Evolutionary conservation across 768 basidiomycete genomes (phyloP), one percentile per base, ranked within the genome.

Genomic region (Suillus tomentosus): DNA sequence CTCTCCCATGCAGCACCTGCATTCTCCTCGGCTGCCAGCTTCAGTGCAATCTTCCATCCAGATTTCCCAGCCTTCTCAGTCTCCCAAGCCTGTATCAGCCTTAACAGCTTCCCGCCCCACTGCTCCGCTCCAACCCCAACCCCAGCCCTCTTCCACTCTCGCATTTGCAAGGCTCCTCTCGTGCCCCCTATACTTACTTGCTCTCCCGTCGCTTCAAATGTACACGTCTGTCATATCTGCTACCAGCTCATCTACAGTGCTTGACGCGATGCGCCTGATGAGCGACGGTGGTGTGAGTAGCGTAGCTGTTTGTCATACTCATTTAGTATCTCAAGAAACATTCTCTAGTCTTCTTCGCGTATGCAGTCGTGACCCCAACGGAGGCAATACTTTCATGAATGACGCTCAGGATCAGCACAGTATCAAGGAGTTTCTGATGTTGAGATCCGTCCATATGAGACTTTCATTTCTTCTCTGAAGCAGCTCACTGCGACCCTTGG

Each of bases 231-330:
- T 94, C 19, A 79, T 94, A 10, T 84, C 90, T 8, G 78, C 86
- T 5, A 81, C 81, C 5, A 85, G 89, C 51, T 81, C 79, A 17
- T 84, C 85, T 2, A 82, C 83, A 22, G 88, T 93, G 31, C 78
- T 93, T 58, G 89, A 92, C 72, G 91, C 91, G 6, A 94, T 94
- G 92, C 85, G 81, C 65, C 79, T 90, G 36, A 93, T 94, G 92
- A 92, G 90, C 69, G 90, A 92, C 65, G 84, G 90, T 70, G 92
- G 92, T 27, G 91, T 94, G 31, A 92, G 91, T 71, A 92, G 89
- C 68, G 81, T 93, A 53, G 92, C 92, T 17, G 88, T 94, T 5
- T 59, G 14, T n/a, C 27, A 24, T 15, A 2, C 66, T 66, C 53
- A 65, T 24, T 63, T 45, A 58, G 11, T 42, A 17, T 19, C 43